These are phyloP conservation scores for Cladosporium velox DNA, from an alignment of 2,329 filamentous ascomycete genomes.

Conservation along the genomic window DNA sequence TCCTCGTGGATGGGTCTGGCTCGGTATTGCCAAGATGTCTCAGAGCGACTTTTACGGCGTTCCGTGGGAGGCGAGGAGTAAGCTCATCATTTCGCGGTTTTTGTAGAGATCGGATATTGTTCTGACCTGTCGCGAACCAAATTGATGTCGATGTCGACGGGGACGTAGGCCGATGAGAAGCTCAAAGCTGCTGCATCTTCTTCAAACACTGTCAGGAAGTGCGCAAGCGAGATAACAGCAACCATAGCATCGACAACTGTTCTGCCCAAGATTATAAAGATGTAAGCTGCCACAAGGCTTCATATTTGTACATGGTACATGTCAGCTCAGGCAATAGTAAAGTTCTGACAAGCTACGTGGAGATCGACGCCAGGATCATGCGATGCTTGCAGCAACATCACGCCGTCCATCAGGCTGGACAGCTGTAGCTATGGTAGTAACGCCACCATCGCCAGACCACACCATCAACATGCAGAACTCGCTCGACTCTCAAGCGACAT, in stretches of 20 bases:
- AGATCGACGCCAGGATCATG: slow-evolving; percentile 5
- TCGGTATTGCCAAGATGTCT: neutral
- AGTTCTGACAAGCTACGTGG: neutral
- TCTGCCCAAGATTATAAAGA: neutral
- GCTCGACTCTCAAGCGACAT: neutral
- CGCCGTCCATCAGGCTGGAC: neutral
- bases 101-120: neutral
- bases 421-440: neutral
- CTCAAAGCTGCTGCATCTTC: neutral
- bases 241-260: neutral
- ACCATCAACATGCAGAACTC: neutral
- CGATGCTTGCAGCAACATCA: neutral
- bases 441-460: neutral
- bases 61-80: neutral
- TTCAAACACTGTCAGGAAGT: neutral
- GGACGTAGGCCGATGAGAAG: neutral
- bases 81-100: neutral
- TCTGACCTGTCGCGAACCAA: neutral
- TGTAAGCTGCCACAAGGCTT: neutral
- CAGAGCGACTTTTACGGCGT: neutral
- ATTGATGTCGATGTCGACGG: neutral
- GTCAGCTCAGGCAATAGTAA: neutral
- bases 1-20: neutral
- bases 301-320: neutral
- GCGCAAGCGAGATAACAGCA: neutral